Evolutionary conservation across 2,329 filamentous ascomycete species (phyloP).

Genomic region (Cladorrhinum sp.): DNA sequence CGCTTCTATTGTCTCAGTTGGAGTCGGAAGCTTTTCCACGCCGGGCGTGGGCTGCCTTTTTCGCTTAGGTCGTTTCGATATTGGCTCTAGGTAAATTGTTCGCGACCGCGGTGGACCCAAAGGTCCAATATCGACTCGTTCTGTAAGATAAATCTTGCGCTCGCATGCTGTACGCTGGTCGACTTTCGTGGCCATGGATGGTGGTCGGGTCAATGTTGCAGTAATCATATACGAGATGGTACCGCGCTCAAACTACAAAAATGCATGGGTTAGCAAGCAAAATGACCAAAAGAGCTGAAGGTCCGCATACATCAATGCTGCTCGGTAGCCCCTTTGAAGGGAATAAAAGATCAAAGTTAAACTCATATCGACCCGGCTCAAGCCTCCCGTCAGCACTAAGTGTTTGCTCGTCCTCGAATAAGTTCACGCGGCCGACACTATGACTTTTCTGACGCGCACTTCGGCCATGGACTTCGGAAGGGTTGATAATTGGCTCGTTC

Average conservation of each 20-base stretch:
- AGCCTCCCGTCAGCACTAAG: constrained; percentile 75
- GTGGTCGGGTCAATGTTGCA: constrained; percentile 84
- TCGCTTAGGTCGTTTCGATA: constrained; percentile 66
- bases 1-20: constrained; percentile 35
- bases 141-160: constrained; percentile 72
- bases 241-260: constrained; percentile 81
- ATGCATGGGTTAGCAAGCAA: not conserved
- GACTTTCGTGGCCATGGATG: constrained; percentile 56
- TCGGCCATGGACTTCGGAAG: constrained; percentile 37
- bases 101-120: constrained; percentile 72
- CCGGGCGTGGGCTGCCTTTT: constrained; percentile 52
- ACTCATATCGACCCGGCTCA: constrained; percentile 72
- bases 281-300: not conserved
- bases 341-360: constrained; percentile 51
- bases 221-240: constrained; percentile 90
- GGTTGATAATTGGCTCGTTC: constrained; percentile 43
- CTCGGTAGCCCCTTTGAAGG: constrained; percentile 59
- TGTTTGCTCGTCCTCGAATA: constrained; percentile 80
- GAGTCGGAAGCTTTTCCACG: constrained; percentile 37
- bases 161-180: constrained; percentile 77
- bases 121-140: constrained; percentile 79
- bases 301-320: constrained; percentile 81
- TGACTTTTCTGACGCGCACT: constrained; percentile 54
- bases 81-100: constrained; percentile 82
- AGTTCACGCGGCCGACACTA: constrained; percentile 73